Base-by-base conservation (phyloP, 2,329 filamentous ascomycete genomes). In the Clarireedia sp. region DNA sequence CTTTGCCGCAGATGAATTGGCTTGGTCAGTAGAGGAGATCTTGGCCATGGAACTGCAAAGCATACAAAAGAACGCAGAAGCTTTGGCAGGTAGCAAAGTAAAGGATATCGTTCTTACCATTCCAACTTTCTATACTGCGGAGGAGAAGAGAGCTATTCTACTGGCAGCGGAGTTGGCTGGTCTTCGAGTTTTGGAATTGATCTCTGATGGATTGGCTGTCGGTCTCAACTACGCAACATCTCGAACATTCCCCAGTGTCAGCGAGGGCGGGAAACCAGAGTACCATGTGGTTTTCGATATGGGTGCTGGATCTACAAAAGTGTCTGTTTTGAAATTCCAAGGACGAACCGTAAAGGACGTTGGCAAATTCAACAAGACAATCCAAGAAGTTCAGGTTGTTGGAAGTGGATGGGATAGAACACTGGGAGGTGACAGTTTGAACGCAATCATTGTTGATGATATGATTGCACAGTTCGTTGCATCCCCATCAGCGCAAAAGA, bases 31-130 rank as follows among this genome's bases (percentile, higher is more conserved):
- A 0, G 94, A 99, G 74, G 94, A 99, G 74, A 78, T 99, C 62
- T 73, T 99, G 68, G 91, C 91, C 48, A 99, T 99, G 94, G 85
- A 97, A 74, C 78, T 99, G 62, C 89, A 95, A 76, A 94, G 89
- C 71, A 83, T 97, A 64, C 87, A 87, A 70, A 83, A 83, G 69
- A 97, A 96, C 66, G 94, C 94, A 14, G 90, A 96, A 74, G 74
- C 76, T 46, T 73, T 95, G 66, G 90, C 91, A 57, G 90, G 89
- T 29, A 83, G 80, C 51, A 76, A 76, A 56, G 82, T 97, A 48
- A 85, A 84, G 55, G 90, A 95, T 60, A 83, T 85, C 41, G 91
- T 99, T 58, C 83, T 99, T 63, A 96, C 94, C 0, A 80, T 96
- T 46, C 94, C 94, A 10, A 78, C 88, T 1, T 99, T 94, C 72